These are phyloP conservation scores for Aspergillus calidoustus DNA, from an alignment of 2,329 filamentous ascomycete genomes.

Conservation along the genomic window DNA sequence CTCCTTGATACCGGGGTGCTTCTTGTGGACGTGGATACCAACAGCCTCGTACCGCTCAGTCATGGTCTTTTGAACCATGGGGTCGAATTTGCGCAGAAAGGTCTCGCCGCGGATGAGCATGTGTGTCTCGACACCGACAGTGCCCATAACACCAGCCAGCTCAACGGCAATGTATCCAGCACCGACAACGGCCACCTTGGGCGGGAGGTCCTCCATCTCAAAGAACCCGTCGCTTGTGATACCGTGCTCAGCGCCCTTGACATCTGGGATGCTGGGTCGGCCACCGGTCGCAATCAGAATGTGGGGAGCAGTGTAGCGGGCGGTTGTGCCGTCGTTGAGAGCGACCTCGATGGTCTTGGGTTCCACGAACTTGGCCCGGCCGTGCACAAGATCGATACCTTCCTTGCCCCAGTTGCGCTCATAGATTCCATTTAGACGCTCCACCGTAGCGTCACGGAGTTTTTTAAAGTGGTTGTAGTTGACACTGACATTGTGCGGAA, in stretches of 20 bases:
- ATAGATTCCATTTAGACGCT: slow-evolving; percentile 53
- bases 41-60: slow-evolving; percentile 55
- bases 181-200: slow-evolving; percentile 56
- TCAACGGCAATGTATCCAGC: slow-evolving; percentile 59
- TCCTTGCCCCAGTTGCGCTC: slow-evolving; percentile 56
- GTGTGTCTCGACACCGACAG: slow-evolving; percentile 55
- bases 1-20: slow-evolving; percentile 53
- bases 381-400: slow-evolving; percentile 56
- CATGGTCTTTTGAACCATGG: slow-evolving; percentile 58
- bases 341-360: slow-evolving; percentile 51
- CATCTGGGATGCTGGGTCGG: slow-evolving; percentile 48
- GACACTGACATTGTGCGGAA: slow-evolving; percentile 47
- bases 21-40: slow-evolving; percentile 54
- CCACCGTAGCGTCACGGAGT: slow-evolving; percentile 51
- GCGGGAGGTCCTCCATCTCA: slow-evolving; percentile 54
- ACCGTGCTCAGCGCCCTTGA: slow-evolving; percentile 54
- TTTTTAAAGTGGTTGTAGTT: slow-evolving; percentile 55
- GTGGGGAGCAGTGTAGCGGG: slow-evolving; percentile 49
- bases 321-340: slow-evolving; percentile 47
- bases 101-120: slow-evolving; percentile 55
- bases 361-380: slow-evolving; percentile 52
- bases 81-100: slow-evolving; percentile 57
- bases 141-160: slow-evolving; percentile 55
- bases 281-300: slow-evolving; percentile 56
- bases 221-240: slow-evolving; percentile 59